Conservation (phyloP, 1,139 yeast genomes). For the Suhomyces kunorum region DNA sequence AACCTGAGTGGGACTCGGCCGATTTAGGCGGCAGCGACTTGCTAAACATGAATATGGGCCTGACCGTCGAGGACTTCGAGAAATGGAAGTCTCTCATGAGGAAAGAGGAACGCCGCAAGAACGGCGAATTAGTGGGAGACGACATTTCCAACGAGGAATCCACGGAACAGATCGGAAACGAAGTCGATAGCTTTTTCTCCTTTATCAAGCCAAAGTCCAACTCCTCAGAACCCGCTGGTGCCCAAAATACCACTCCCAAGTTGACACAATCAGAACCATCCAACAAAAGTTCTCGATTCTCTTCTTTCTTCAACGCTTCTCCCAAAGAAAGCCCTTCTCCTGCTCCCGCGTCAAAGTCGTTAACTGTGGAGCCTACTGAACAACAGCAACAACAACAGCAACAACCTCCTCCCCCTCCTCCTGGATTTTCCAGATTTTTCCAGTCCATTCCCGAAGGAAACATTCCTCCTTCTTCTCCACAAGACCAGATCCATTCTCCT, state of each 20-base stretch:
- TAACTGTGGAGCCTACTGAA: background rate
- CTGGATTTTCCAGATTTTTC: slow-evolving; percentile 22
- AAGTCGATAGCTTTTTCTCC: slow-evolving; percentile 55
- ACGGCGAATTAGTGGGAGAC: slow-evolving; percentile 37
- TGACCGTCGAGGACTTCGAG: slow-evolving; percentile 70
- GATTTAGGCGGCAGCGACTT: slow-evolving; percentile 18
- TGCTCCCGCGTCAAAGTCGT: slow-evolving; percentile 1
- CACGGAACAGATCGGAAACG: slow-evolving; percentile 38
- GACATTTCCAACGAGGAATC: slow-evolving; percentile 1
- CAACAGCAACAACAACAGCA: background rate
- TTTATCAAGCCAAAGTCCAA: slow-evolving; percentile 37
- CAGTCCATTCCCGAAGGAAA: slow-evolving; percentile 5
- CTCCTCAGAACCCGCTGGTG: background rate
- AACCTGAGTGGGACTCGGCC: slow-evolving; percentile 55
- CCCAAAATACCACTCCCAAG: slow-evolving; percentile 15
- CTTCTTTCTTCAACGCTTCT: slow-evolving; percentile 44
- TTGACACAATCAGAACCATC: slow-evolving; percentile 17
- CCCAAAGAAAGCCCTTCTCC: slow-evolving; percentile 13
- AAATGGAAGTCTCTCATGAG: slow-evolving; percentile 67
- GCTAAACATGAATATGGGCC: slow-evolving; percentile 47
- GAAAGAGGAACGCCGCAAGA: slow-evolving; percentile 53
- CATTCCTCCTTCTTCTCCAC: background rate
- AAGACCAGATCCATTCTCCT: background rate
- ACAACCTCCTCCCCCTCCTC: slow-evolving; percentile 7
- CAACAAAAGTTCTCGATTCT: slow-evolving; percentile 46